Evolutionary conservation across 2,329 filamentous ascomycete genomes (phyloP), one percentile per base, ranked within the genome.

Genomic region (Nothophoma quercina): DNA sequence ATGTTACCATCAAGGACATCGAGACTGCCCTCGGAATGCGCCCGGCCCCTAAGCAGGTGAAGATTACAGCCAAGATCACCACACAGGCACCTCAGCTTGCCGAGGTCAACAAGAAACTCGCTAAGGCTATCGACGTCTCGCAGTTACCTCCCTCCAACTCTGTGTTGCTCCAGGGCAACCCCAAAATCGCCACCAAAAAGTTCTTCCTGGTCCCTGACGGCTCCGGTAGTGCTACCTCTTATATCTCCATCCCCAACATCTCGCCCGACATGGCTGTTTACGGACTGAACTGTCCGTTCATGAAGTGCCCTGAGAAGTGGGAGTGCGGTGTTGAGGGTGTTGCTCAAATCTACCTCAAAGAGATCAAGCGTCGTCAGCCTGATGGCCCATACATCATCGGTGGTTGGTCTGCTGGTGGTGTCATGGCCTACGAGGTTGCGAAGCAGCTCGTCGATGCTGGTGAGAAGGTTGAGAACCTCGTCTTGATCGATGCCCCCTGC

Each of bases 331-430:
- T 89, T 46, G 83, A 86, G 63, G 85, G 85, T 21, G 84, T 88
- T 68, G 83, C 86, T 5, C 74, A 81, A 59, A 82, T 87, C 67
- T 89, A 87, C 73, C 82, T 89, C 30, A 76, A 80, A 4, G 88
- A 91, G 74, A 88, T 91, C 73, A 87, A 85, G 72, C 83, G 85
- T 5, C 86, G 88, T 42, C 88, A 91, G 72, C 85, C 88, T 3
- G 66, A 78, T 18, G 89, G 89, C 55, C 80, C 81, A 15, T 83
- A 83, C 69, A 74, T 80, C 63, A 69, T 83, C 38, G 81, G 80
- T 55, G 81, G 81, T 44, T 83, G 81, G 81, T 83, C 80, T 44
- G 81, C 81, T 42, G 81, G 81, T 59, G 81, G 81, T 68, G 80
- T 83, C 38, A 78, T 82, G 61, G 81, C 81, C 21, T 83, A 82